Percentiles rank a stretch among this genome's conserved stretches.
phyloP scores from a whole-genome alignment of 805 yeast species.

The Torulaspora indica region DNA sequence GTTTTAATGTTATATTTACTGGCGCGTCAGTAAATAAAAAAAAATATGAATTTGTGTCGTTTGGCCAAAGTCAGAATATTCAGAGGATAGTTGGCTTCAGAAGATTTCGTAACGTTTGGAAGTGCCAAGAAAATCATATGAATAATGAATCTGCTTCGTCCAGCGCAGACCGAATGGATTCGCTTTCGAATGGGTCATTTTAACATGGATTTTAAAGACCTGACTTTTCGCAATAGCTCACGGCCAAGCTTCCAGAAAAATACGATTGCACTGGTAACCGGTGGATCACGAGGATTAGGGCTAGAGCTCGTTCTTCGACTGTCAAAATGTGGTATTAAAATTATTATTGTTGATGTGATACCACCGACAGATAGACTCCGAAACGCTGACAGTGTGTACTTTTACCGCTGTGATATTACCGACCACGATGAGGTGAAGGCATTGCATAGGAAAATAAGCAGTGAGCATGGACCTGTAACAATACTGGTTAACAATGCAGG shows the following conservation, averaged over 20 bases:
- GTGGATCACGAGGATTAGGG: conserved; percentile 82
- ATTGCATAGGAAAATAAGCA: conserved; percentile 39
- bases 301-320: conserved; percentile 51
- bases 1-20: neutral
- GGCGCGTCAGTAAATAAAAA: neutral
- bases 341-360: conserved; percentile 62
- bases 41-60: conserved; percentile 3
- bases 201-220: neutral
- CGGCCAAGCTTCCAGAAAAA: conserved; percentile 18
- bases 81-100: neutral
- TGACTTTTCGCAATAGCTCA: neutral
- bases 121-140: neutral
- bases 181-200: neutral
- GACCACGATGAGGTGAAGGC: conserved; percentile 42
- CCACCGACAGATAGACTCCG: conserved; percentile 30
- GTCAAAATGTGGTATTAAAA: conserved; percentile 41
- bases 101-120: neutral
- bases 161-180: neutral
- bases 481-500: conserved; percentile 86
- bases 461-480: conserved; percentile 54
- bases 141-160: neutral
- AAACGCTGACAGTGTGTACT: conserved; percentile 42
- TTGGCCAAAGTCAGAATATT: neutral
- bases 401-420: conserved; percentile 68
- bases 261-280: conserved; percentile 74